These are phyloP conservation scores for Penicillium cosmopolitanum DNA, from an alignment of 495 filamentous ascomycete genomes.

Conservation along the genomic window DNA sequence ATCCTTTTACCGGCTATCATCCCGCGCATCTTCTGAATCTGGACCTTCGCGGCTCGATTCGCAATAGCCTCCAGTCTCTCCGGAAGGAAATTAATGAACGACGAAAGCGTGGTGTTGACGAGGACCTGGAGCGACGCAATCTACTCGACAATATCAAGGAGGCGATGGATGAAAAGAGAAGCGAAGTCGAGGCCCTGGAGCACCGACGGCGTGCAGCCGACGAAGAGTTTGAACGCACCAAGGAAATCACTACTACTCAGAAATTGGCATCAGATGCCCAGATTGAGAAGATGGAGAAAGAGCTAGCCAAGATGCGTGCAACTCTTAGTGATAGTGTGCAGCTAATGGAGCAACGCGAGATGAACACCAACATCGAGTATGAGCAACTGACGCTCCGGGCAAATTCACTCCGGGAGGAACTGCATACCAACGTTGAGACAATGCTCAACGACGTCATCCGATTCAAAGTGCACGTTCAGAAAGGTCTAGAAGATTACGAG, in stretches of 20 bases:
- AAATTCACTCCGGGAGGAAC: conserved; percentile 83
- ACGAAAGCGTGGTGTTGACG: conserved; percentile 77
- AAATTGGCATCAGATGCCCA: conserved; percentile 86
- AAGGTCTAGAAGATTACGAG: conserved; percentile 89
- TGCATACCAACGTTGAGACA: conserved; percentile 93
- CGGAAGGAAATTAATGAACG: conserved; percentile 88
- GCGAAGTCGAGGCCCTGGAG: conserved; percentile 89
- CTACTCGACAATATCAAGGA: conserved; percentile 90
- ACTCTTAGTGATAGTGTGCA: conserved; percentile 87
- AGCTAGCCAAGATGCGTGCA: conserved; percentile 87
- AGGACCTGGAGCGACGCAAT: conserved; percentile 88
- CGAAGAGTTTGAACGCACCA: conserved; percentile 91
- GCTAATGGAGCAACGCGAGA: conserved; percentile 91
- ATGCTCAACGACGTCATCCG: conserved; percentile 97
- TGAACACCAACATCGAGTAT: conserved; percentile 96
- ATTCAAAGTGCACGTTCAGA: conserved; percentile 97
- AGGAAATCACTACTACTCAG: conserved; percentile 85
- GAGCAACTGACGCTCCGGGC: conserved; percentile 86
- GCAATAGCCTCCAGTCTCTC: conserved; percentile 73
- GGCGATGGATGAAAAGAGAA: conserved; percentile 89
- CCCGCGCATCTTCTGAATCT: conserved; percentile 84
- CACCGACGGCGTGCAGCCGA: conserved; percentile 82
- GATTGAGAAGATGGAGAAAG: conserved; percentile 98
- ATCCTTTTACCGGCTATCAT: conserved; percentile 83
- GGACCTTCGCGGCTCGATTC: conserved; percentile 80